These are phyloP conservation scores for Phialemoniopsis sp. DNA, from an alignment of 2,329 filamentous ascomycete species.

Conservation along the genomic window DNA sequence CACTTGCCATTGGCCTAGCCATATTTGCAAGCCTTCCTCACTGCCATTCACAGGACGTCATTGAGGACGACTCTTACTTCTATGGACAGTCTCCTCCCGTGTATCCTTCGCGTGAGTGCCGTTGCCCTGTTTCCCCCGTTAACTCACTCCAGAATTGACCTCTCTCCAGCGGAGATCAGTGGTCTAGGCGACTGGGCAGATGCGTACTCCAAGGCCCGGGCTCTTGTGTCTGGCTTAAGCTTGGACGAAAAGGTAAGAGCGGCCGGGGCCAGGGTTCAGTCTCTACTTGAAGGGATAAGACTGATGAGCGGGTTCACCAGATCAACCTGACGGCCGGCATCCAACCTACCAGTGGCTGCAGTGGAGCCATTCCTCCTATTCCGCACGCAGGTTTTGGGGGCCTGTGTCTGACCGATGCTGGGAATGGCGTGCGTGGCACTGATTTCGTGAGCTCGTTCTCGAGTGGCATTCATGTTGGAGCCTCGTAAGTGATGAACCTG, in stretches of 20 bases:
- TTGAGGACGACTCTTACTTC: no score
- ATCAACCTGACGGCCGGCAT: constrained; percentile 8
- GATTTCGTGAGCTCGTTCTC: constrained; percentile 34
- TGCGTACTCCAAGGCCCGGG: constrained; percentile 62
- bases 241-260: constrained; percentile 69
- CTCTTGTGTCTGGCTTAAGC: constrained; percentile 68
- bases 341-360: constrained; percentile 4
- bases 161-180: constrained; percentile 37
- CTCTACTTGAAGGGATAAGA: not conserved
- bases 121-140: no score
- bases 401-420: constrained; percentile 35
- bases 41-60: not conserved
- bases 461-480: constrained; percentile 31
- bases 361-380: constrained; percentile 6
- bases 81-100: no score
- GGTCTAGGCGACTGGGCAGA: constrained; percentile 65
- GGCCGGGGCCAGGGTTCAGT: not conserved
- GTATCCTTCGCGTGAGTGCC: no score
- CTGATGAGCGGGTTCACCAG: no score
- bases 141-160: no score
- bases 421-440: constrained; percentile 32
- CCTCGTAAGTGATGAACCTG: constrained; percentile 19
- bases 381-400: constrained; percentile 27
- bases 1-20: no score
- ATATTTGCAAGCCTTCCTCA: no score